Evolutionary conservation across 2,329 filamentous ascomycete genomes (phyloP).

Genomic region (Apiospora koreana): DNA sequence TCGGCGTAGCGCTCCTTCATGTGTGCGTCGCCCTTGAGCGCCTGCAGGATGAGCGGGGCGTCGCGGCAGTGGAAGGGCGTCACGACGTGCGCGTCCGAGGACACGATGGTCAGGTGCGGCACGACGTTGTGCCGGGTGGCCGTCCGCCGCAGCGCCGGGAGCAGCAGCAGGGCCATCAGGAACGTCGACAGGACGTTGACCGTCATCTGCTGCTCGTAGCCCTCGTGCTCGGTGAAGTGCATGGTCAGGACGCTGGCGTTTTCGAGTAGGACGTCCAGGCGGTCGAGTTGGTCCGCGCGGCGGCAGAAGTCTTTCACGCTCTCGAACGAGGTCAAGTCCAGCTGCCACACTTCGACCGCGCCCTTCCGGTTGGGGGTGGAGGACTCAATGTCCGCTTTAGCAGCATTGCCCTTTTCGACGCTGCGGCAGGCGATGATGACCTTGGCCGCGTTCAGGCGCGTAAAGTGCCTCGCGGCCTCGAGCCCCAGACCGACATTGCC

Average conservation of each 20-base stretch:
- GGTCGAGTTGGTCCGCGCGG: slow-evolving; percentile 31
- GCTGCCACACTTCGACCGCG: slow-evolving; percentile 43
- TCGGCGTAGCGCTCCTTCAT: slow-evolving; percentile 33
- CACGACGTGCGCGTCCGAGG: slow-evolving; percentile 38
- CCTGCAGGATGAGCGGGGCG: slow-evolving; percentile 33
- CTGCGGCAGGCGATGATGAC: slow-evolving; percentile 46
- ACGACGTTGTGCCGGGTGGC: slow-evolving; percentile 32
- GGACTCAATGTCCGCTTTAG: slow-evolving; percentile 36
- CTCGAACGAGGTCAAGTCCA: slow-evolving; percentile 43
- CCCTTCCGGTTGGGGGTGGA: slow-evolving; percentile 19
- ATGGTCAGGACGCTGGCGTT: slow-evolving; percentile 39
- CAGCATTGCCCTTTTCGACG: slow-evolving; percentile 41
- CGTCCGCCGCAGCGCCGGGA: slow-evolving; percentile 42
- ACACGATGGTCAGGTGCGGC: slow-evolving; percentile 40
- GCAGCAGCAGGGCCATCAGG: slow-evolving; percentile 41
- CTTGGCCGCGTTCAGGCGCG: slow-evolving; percentile 37
- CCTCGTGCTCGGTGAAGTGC: slow-evolving; percentile 31
- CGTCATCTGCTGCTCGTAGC: slow-evolving; percentile 43
- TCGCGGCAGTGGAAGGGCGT: slow-evolving; percentile 36
- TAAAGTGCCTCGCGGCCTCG: slow-evolving; percentile 43
- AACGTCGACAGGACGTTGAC: slow-evolving; percentile 50
- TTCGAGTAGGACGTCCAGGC: slow-evolving; percentile 44
- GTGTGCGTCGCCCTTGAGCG: slow-evolving; percentile 29
- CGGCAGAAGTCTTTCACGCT: slow-evolving; percentile 39
- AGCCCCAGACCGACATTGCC: slow-evolving; percentile 44